Base-by-base conservation (phyloP, 1,284 basidiomycete species). In the Veloboletus limbatus region DNA sequence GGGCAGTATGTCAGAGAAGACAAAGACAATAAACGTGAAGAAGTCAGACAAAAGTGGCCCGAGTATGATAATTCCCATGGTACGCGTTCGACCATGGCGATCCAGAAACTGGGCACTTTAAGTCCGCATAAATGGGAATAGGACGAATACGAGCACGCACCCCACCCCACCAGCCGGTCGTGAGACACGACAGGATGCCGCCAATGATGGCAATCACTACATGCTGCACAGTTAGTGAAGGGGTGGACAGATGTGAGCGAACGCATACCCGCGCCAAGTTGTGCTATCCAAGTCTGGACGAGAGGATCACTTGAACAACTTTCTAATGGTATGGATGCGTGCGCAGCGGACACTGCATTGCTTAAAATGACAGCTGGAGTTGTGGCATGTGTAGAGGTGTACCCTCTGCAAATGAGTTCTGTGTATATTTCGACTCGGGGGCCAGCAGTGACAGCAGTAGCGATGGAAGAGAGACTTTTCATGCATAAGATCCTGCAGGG, bases 101-200 rank as follows among this genome's bases (percentile, higher is more conserved):
- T 47, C 45, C 18, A 45, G 10, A 36, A 24, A 47, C 45, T 46
- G 21, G 16, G 9, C 26, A n/a, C 20, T 16, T 20, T 44, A 25
- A n/a, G 37, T 41, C 16, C 9, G 13, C 10, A 25, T 30, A 9
- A 35, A 17, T n/a, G n/a, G 6, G 8, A 21, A 30, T n/a, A 45
- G 20, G 14, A 35, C 17, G n/a, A 5, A 13, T 13, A 10, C 5
- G 13, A 30, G 16, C 5, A 46, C 45, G 6, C 22, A 46, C 45
- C 32, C 41, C 45, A 26, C 45, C 45, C 41, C 45, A 47, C 45
- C 45, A 47, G 18, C 45, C 42, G 2, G 42, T 45, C 9, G 45
- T 45, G 17, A 36, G 18, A 8, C 41, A 47, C 16, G 45, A 45
- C 11, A 47, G 20, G 22, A 45, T 6, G 22, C 45, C 45, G 8